Base-by-base conservation (phyloP, 257 asterid genomes). In the Penstemon newberryi region DNA sequence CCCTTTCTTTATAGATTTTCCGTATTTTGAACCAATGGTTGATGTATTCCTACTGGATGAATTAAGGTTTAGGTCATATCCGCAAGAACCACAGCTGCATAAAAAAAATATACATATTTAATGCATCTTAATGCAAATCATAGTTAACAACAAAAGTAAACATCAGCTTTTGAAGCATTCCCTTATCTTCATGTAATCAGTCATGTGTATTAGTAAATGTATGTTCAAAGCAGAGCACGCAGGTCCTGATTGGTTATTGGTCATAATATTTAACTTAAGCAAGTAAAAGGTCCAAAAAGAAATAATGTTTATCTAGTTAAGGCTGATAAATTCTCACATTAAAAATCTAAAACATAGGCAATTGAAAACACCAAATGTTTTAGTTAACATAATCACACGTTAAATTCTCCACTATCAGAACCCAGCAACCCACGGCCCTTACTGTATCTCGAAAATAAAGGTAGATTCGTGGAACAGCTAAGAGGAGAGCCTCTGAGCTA, bases 11-110 rank as follows among this genome's bases (percentile, higher is more conserved):
- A 90, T 88, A 56, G 86, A 84, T 77, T 90, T 90, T 4, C 87
- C 88, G 15, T 90, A 90, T 74, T 88, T 86, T 60, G 94, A 86
- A 44, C 96, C 97, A 39, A 90, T 90, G 59, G 83, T 77, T 40
- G 91, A 77, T 9, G 92, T 90, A 54, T 90, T 88, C 63, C 97
- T 93, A 74, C 87, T 83, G n/a, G 90, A 88, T 25, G 97, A 90
- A 52, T 79, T 88, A 65, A 88, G 86, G 73, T 88, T 88, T 38
- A 90, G 66, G 71, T 88, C 96, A 62, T 80, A 90, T 8, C 96
- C 96, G 42, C 97, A 90, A 69, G 84, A 84, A 72, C 95, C 97
- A 79, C 97, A 90, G 75, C 97, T 90, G 90, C 89, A 81, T 9
- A 43, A 70, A 51, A 49, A 57, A 54, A 73, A 74, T 49, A 69